These are phyloP conservation scores for Penicillium macrosclerotiorum DNA, from an alignment of 495 filamentous ascomycete genomes.

Conservation along the genomic window DNA sequence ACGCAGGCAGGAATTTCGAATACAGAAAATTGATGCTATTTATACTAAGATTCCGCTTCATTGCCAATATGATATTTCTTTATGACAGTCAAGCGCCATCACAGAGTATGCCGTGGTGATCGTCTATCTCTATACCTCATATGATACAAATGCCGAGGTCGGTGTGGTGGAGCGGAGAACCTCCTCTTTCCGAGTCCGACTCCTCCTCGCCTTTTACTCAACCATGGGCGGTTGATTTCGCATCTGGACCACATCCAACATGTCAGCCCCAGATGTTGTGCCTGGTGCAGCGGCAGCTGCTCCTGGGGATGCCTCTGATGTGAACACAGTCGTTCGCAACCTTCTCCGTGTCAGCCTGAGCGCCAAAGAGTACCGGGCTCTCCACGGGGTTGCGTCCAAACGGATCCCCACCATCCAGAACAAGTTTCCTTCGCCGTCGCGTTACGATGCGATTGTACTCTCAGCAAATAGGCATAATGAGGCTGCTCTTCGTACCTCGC, in stretches of 20 bases:
- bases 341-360: constrained; percentile 80
- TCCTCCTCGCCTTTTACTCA: neutral
- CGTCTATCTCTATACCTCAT: neutral
- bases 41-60: too few species aligned
- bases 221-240: constrained; percentile 6
- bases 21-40: too few species aligned
- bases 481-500: constrained; percentile 69
- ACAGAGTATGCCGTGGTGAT: too few species aligned
- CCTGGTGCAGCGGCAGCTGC: constrained; percentile 8
- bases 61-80: neutral
- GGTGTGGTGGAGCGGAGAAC: constrained; percentile 16
- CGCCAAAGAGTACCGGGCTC: constrained; percentile 76
- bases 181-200: neutral
- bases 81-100: too few species aligned
- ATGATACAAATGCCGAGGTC: constrained; percentile 11
- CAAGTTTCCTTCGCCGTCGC: constrained; percentile 57
- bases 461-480: constrained; percentile 71
- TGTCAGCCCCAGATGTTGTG: constrained; percentile 14
- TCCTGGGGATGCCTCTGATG: constrained; percentile 8
- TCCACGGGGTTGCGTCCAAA: constrained; percentile 75
- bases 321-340: constrained; percentile 54
- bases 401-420: constrained; percentile 58
- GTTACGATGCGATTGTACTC: constrained; percentile 49
- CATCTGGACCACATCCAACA: constrained; percentile 2
- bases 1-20: too few species aligned